These are phyloP conservation scores for Pythium chondricola DNA, from an alignment of 352 stramenopile species.

Conservation along the genomic window DNA sequence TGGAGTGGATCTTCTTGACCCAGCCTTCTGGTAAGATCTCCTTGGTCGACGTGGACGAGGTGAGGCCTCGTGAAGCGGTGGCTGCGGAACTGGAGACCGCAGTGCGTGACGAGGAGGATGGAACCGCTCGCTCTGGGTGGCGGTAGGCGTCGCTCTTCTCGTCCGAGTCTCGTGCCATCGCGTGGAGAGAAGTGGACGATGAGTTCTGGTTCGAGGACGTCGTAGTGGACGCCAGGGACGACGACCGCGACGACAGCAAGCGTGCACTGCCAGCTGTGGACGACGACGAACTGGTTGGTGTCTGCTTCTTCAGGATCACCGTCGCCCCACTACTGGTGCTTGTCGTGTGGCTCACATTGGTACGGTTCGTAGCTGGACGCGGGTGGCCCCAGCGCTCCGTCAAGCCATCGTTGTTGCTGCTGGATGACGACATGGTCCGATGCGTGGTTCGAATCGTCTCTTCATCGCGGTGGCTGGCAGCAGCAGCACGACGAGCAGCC, in stretches of 20 bases:
- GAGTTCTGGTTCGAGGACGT: constrained; percentile 22
- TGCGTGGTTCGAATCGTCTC: not conserved
- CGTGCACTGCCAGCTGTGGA: constrained; percentile 1
- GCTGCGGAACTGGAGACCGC: not conserved
- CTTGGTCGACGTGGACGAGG: constrained; percentile 25
- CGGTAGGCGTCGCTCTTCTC: constrained; percentile 30
- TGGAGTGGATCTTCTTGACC: constrained; percentile 67
- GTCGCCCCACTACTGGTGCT: constrained; percentile 27
- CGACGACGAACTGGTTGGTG: constrained; percentile 13
- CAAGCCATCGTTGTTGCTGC: constrained; percentile 35
- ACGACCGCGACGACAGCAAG: constrained; percentile 7
- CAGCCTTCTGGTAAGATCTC: constrained; percentile 57
- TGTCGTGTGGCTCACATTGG: not conserved
- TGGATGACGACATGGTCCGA: constrained; percentile 20
- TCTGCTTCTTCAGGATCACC: constrained; percentile 25
- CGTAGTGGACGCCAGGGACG: not conserved
- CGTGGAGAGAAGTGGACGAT: too few species aligned
- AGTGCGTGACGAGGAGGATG: not conserved
- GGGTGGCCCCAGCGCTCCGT: constrained; percentile 48
- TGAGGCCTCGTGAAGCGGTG: constrained; percentile 4
- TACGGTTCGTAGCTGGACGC: constrained; percentile 17
- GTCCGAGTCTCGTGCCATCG: constrained; percentile 21
- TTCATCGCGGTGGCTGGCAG: constrained; percentile 19
- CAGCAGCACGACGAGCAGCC: constrained; percentile 8
- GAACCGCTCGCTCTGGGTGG: constrained; percentile 18